phyloP scores from a whole-genome alignment of 163 green algal genomes.

The Prototheca cutis region DNA sequence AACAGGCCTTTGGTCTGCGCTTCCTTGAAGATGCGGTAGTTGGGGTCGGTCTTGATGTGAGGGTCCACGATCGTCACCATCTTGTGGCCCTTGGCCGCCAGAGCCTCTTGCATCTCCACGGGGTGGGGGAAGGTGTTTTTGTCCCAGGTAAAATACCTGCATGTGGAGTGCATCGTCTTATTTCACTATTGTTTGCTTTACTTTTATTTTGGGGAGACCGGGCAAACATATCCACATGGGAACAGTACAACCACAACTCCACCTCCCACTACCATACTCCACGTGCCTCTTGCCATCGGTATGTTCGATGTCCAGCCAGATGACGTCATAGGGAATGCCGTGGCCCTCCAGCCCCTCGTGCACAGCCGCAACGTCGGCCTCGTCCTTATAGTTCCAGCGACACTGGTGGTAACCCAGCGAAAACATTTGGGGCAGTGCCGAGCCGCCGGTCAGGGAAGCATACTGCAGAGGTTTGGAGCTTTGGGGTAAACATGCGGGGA shows the following conservation, averaged over 20 bases:
- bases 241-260: not conserved
- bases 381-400: slow-evolving; percentile 86
- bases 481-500: no score
- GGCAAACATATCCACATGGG: no score
- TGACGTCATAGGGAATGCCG: slow-evolving; percentile 93
- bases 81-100: slow-evolving; percentile 62
- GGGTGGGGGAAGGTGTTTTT: slow-evolving; percentile 73
- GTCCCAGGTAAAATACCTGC: slow-evolving; percentile 97
- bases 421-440: slow-evolving; percentile 89
- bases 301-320: slow-evolving; percentile 99
- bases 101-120: slow-evolving; percentile 68
- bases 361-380: slow-evolving; percentile 58
- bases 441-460: slow-evolving; percentile 65
- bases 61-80: slow-evolving; percentile 96
- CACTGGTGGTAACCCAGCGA: slow-evolving; percentile 91
- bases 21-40: slow-evolving; percentile 74
- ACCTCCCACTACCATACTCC: not conserved
- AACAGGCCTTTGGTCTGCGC: slow-evolving; percentile 55
- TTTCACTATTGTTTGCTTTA: no score
- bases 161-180: no score
- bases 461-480: no score
- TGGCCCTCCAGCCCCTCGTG: slow-evolving; percentile 73
- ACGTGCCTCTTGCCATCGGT: slow-evolving; percentile 80
- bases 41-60: slow-evolving; percentile 86
- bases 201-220: no score